phyloP scores from a whole-genome alignment of 2,329 filamentous ascomycete genomes.

The Rutstroemia sp. region DNA sequence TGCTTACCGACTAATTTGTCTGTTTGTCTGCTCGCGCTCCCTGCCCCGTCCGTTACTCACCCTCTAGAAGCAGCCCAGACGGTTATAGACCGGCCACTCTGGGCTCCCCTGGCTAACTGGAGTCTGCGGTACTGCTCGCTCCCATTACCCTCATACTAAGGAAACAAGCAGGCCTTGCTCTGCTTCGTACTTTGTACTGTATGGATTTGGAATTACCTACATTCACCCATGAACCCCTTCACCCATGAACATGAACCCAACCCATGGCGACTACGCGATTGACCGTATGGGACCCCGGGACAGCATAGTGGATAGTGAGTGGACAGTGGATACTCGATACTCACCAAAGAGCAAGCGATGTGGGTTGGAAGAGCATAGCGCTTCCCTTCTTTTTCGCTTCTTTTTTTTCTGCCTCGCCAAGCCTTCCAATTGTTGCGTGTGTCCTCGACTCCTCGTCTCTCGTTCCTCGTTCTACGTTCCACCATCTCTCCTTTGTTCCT shows the following conservation, averaged over 20 bases:
- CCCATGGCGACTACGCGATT: too few species aligned
- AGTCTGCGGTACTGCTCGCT: background rate
- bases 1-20: background rate
- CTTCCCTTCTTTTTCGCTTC: too few species aligned
- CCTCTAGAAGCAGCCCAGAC: too few species aligned
- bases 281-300: too few species aligned
- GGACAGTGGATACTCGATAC: too few species aligned
- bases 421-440: background rate
- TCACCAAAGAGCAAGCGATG: background rate
- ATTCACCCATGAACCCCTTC: background rate
- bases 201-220: background rate
- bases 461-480: background rate
- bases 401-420: slow-evolving; percentile 2
- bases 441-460: background rate
- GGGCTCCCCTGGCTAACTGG: background rate
- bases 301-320: too few species aligned
- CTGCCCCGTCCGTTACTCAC: background rate
- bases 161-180: background rate
- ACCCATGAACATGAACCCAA: too few species aligned
- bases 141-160: background rate
- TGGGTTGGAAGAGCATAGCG: background rate
- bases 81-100: background rate
- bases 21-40: background rate
- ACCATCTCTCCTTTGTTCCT: slow-evolving; percentile 4
- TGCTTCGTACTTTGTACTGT: background rate